phyloP scores from a whole-genome alignment of 768 basidiomycete genomes.

The Mycena olivaceomarginata region DNA sequence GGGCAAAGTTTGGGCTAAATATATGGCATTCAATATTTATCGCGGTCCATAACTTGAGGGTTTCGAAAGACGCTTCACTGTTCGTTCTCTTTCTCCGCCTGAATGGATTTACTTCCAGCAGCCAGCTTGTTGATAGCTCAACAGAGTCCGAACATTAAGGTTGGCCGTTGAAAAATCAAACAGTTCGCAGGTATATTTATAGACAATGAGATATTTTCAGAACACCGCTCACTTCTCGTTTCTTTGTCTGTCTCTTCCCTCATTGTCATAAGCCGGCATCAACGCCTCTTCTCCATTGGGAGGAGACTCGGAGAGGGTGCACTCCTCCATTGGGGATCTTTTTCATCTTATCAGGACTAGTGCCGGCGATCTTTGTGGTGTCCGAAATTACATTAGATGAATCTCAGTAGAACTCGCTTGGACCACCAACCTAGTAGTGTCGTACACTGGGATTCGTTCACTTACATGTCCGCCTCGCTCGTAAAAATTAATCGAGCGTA shows the following conservation, averaged over 20 bases:
- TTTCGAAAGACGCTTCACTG: no score
- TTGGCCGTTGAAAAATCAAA: not conserved
- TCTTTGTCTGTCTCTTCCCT: not conserved
- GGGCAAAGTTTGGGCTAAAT: not conserved
- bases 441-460: not conserved
- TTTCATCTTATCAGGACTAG: conserved; percentile 36
- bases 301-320: no score
- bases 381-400: not conserved
- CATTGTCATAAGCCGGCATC: not conserved
- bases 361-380: conserved; percentile 26
- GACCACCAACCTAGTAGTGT: conserved; percentile 2
- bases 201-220: not conserved
- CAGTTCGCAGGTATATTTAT: not conserved
- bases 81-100: no score
- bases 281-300: conserved; percentile 29
- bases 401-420: conserved; percentile 23
- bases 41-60: not conserved
- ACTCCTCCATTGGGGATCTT: conserved; percentile 36
- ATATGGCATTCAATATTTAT: not conserved
- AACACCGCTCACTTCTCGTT: not conserved
- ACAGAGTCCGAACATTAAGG: not conserved
- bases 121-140: no score
- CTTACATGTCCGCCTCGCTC: not conserved
- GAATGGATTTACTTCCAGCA: no score
- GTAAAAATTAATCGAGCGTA: not conserved